Conservation (phyloP, 169 alveolate genomes). For the Cryptosporidium canis region DNA sequence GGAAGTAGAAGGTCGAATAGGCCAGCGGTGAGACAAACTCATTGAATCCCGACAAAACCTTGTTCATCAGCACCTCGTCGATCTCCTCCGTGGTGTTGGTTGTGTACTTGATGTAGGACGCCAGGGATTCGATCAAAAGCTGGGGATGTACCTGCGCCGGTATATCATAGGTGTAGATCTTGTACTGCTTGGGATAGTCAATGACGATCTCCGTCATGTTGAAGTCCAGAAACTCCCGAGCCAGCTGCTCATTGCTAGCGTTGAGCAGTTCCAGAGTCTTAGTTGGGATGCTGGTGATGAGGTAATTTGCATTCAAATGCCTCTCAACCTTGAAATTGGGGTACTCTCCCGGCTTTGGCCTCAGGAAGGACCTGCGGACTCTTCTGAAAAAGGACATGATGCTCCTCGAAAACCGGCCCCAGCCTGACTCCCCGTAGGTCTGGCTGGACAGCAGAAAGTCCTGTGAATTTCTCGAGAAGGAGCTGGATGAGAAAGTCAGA, state of each 20-base stretch:
- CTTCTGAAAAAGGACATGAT: constrained; percentile 21
- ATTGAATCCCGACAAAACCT: constrained; percentile 19
- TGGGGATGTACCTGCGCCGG: constrained; percentile 32
- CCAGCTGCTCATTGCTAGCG: not conserved
- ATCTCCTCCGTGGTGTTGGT: constrained; percentile 29
- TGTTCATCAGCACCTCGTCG: constrained; percentile 17
- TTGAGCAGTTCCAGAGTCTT: not conserved
- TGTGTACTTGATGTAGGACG: constrained; percentile 44
- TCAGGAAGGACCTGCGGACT: constrained; percentile 2
- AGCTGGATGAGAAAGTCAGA: not conserved
- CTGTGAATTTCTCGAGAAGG: constrained; percentile 17
- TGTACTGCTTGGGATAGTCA: constrained; percentile 22
- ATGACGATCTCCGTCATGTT: constrained; percentile 16
- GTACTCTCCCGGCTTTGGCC: constrained; percentile 25
- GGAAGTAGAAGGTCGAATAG: constrained; percentile 25
- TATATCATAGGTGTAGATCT: constrained; percentile 31
- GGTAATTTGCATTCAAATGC: constrained; percentile 2
- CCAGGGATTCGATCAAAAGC: constrained; percentile 9
- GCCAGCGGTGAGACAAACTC: constrained; percentile 51
- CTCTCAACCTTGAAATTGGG: constrained; percentile 5
- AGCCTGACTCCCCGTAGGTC: constrained; percentile 31
- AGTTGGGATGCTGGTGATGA: constrained; percentile 11
- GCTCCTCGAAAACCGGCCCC: constrained; percentile 14
- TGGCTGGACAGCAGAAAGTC: constrained; percentile 47
- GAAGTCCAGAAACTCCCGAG: not conserved